A percentile compares a stretch with the other conserved stretches of the same genome.
Conservation (phyloP, 2,329 filamentous ascomycete genomes). For the Scedosporium apiospermum region DNA sequence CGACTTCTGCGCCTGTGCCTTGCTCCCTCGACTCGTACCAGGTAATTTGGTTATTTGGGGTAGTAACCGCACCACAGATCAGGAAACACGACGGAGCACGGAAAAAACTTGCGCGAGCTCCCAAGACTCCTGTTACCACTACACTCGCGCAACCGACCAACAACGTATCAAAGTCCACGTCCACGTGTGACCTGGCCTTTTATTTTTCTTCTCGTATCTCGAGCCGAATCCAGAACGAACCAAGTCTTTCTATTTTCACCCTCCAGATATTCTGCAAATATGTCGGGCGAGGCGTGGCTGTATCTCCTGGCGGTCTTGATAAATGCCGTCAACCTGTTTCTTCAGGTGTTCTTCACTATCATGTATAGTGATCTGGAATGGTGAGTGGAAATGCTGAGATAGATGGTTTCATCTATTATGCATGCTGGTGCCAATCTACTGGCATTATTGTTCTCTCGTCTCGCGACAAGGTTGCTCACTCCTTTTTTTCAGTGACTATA, state of each 20-base stretch:
- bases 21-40: neutral
- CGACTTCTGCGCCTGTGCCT: too few relatives aligned
- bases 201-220: neutral
- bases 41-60: neutral
- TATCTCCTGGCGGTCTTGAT: constrained; percentile 96
- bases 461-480: neutral
- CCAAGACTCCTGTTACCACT: neutral
- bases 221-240: neutral
- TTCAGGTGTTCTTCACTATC: constrained; percentile 99
- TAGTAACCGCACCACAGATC: neutral
- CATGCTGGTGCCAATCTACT: neutral
- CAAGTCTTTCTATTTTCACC: neutral
- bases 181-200: neutral
- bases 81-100: neutral
- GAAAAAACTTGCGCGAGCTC: neutral
- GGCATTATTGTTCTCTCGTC: neutral
- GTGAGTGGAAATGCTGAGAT: constrained; percentile 44
- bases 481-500: constrained; percentile 68
- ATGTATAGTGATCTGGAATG: constrained; percentile 99
- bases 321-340: constrained; percentile 99
- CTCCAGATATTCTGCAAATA: constrained; percentile 24
- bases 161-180: neutral
- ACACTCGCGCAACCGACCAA: too few relatives aligned
- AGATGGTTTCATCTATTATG: neutral
- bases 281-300: constrained; percentile 98